phyloP scores from a whole-genome alignment of 495 filamentous ascomycete species.

The Podospora pseudocomata region DNA sequence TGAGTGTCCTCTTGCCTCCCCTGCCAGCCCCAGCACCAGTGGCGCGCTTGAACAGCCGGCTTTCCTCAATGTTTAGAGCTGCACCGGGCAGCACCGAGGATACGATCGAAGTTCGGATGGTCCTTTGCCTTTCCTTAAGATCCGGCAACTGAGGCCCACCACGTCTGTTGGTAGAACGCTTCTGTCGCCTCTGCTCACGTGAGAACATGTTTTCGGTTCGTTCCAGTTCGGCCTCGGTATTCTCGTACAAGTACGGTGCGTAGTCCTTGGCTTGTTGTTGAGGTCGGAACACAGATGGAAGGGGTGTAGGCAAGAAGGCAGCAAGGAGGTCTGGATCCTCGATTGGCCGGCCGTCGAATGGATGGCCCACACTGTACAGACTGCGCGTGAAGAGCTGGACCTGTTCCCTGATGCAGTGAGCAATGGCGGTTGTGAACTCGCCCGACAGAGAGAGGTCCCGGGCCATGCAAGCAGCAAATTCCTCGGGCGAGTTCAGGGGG shows the following conservation, averaged over 20 bases:
- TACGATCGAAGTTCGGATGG: slow-evolving; percentile 84
- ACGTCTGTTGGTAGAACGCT: slow-evolving; percentile 88
- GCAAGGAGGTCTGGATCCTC: slow-evolving; percentile 84
- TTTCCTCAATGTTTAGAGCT: slow-evolving; percentile 73
- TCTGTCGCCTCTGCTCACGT: slow-evolving; percentile 87
- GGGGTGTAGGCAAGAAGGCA: slow-evolving; percentile 81
- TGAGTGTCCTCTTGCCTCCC: slow-evolving; percentile 46
- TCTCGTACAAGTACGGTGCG: slow-evolving; percentile 86
- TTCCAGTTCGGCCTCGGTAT: slow-evolving; percentile 87
- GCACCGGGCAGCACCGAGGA: slow-evolving; percentile 88
- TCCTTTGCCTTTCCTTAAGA: slow-evolving; percentile 89
- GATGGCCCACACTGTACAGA: slow-evolving; percentile 87
- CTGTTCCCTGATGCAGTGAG: slow-evolving; percentile 94
- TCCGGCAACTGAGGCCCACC: slow-evolving; percentile 94
- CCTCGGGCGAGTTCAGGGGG: slow-evolving; percentile 84
- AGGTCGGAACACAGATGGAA: slow-evolving; percentile 78
- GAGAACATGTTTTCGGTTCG: slow-evolving; percentile 87
- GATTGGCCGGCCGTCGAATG: slow-evolving; percentile 89
- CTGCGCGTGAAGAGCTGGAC: slow-evolving; percentile 89
- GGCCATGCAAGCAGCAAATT: slow-evolving; percentile 86
- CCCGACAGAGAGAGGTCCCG: slow-evolving; percentile 87
- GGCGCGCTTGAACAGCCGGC: slow-evolving; percentile 72
- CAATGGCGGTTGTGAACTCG: slow-evolving; percentile 96
- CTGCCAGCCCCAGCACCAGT: slow-evolving; percentile 55
- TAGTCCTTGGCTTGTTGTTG: slow-evolving; percentile 90